phyloP scores from a whole-genome alignment of 2,329 filamentous ascomycete species.

The Mycocentrospora acerina region DNA sequence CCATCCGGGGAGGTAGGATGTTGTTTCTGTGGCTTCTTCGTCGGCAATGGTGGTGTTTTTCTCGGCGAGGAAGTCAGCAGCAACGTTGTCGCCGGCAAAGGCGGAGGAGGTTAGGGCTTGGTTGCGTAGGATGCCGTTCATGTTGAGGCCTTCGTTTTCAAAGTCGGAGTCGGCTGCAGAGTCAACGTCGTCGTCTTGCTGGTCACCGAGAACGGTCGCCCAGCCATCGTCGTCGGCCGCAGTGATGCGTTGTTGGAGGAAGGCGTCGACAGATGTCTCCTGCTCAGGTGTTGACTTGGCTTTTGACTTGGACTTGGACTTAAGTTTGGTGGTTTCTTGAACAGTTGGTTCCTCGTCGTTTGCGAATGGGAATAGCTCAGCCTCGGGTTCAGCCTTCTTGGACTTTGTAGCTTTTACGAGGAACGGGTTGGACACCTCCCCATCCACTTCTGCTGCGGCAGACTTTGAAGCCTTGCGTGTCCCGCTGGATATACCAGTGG shows the following conservation, averaged over 20 bases:
- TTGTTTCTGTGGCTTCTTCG: slow-evolving; percentile 80
- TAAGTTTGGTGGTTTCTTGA: slow-evolving; percentile 14
- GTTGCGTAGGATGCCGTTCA: slow-evolving; percentile 49
- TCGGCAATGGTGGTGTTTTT: slow-evolving; percentile 71
- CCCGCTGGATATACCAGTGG: slow-evolving; percentile 15
- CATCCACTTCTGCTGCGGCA: slow-evolving; percentile 4
- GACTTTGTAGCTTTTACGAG: slow-evolving; percentile 25
- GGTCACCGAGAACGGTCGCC: slow-evolving; percentile 45
- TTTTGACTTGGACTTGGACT: slow-evolving; percentile 22
- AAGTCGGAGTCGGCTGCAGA: slow-evolving; percentile 29
- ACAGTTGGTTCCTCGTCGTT: slow-evolving; percentile 7
- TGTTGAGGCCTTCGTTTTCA: slow-evolving; percentile 45
- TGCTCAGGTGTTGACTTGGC: slow-evolving; percentile 4
- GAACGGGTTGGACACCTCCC: slow-evolving; percentile 31
- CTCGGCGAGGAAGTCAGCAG: slow-evolving; percentile 76
- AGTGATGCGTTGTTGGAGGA: slow-evolving; percentile 36
- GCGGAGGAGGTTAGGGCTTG: slow-evolving; percentile 74
- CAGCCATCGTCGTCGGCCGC: slow-evolving; percentile 46
- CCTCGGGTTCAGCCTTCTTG: slow-evolving; percentile 19
- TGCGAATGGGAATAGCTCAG: slow-evolving; percentile 15
- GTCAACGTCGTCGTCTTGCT: slow-evolving; percentile 32
- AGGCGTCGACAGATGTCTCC: slow-evolving; percentile 24
- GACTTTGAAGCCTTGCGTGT: slow-evolving; percentile 11
- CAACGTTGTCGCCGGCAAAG: slow-evolving; percentile 84
- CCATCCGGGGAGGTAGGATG: slow-evolving; percentile 91